phyloP scores from a whole-genome alignment of 2,329 filamentous ascomycete species.

The Seiridium unicorne region DNA sequence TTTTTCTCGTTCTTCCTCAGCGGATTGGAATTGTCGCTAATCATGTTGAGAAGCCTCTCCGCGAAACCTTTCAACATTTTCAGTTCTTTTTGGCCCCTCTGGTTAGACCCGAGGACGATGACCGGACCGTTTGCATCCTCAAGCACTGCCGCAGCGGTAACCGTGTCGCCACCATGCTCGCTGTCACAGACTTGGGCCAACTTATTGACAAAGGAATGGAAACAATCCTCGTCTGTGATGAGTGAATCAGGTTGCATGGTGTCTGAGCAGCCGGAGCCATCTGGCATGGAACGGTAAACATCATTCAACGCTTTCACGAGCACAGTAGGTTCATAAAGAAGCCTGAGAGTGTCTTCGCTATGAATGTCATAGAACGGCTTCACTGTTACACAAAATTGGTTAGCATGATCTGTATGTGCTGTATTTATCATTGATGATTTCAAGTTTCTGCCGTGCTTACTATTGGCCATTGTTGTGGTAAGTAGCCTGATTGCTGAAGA shows the following conservation, averaged over 20 bases:
- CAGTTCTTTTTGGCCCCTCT: neutral
- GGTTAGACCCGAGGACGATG: slow-evolving; percentile 9
- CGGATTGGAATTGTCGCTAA: neutral
- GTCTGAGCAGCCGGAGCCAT: too few species aligned
- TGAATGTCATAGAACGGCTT: too few species aligned
- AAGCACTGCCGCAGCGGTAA: slow-evolving; percentile 6
- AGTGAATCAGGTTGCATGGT: slow-evolving; percentile 1
- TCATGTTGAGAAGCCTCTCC: neutral
- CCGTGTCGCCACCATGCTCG: slow-evolving; percentile 1
- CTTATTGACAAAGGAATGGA: slow-evolving; percentile 9
- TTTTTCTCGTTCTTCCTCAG: neutral
- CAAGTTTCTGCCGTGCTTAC: too few species aligned
- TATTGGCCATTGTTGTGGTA: too few species aligned
- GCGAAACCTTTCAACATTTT: neutral
- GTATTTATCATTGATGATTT: too few species aligned
- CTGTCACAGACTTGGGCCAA: slow-evolving; percentile 9
- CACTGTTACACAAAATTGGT: too few species aligned
- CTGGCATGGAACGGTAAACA: too few species aligned
- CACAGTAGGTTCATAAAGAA: too few species aligned
- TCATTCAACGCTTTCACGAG: too few species aligned
- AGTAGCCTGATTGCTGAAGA: too few species aligned
- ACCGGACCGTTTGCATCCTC: neutral
- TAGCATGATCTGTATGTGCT: too few species aligned
- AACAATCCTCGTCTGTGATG: neutral
- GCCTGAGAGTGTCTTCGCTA: too few species aligned